These are phyloP conservation scores for Aciculoconidium aculeatum DNA, from an alignment of 805 yeast genomes.

Conservation along the genomic window DNA sequence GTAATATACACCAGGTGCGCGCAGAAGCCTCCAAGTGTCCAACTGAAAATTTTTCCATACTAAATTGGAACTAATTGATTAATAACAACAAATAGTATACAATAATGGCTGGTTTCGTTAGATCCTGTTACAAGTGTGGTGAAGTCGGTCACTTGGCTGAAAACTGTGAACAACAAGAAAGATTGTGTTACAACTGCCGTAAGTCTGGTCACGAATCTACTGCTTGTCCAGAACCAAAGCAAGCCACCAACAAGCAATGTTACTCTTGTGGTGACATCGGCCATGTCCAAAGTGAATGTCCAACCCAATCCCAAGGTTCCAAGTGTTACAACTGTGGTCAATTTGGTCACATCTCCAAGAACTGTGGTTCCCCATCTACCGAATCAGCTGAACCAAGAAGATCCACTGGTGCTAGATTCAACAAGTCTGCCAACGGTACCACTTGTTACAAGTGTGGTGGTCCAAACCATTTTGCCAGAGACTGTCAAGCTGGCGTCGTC, in stretches of 20 bases:
- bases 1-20: slow-evolving; percentile 2
- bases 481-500: slow-evolving; percentile 65
- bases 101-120: slow-evolving; percentile 45
- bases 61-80: background rate
- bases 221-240: slow-evolving; percentile 86
- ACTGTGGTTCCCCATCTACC: slow-evolving; percentile 40
- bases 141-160: slow-evolving; percentile 88
- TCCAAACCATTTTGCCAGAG: slow-evolving; percentile 89
- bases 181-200: slow-evolving; percentile 90
- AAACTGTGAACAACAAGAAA: slow-evolving; percentile 76
- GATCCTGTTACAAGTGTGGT: slow-evolving; percentile 90
- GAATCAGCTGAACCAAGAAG: slow-evolving; percentile 15
- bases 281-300: slow-evolving; percentile 83
- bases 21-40: slow-evolving; percentile 2
- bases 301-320: slow-evolving; percentile 55
- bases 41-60: slow-evolving; percentile 5
- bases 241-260: slow-evolving; percentile 80
- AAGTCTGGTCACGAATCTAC: slow-evolving; percentile 84
- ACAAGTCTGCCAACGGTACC: slow-evolving; percentile 31
- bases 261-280: slow-evolving; percentile 91
- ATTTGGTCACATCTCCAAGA: slow-evolving; percentile 78
- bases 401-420: slow-evolving; percentile 12
- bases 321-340: slow-evolving; percentile 78
- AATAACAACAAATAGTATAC: slow-evolving; percentile 2
- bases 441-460: slow-evolving; percentile 90